Conservation (phyloP, 495 filamentous ascomycete species). For the Neurospora sp. region DNA sequence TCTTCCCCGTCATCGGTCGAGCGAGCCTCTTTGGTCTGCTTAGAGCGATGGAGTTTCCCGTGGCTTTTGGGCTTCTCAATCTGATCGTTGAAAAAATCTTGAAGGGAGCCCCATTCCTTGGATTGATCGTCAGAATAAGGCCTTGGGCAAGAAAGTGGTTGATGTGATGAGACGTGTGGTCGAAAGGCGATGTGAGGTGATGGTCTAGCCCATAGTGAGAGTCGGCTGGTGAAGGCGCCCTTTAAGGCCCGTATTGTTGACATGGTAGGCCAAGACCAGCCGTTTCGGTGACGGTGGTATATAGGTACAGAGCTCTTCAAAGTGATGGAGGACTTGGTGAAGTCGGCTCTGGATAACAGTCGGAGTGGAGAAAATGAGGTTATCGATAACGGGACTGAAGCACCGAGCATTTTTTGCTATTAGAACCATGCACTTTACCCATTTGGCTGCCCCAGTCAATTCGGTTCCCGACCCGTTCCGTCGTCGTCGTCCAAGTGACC, state of each 20-base stretch:
- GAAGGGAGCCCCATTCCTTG: not conserved
- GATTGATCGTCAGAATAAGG: not conserved
- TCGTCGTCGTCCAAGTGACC: not conserved
- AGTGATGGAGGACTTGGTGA: not conserved
- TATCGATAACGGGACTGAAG: not conserved
- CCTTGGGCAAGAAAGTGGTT: not conserved
- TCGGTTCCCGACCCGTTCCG: not conserved
- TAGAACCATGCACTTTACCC: not conserved
- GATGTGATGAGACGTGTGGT: not conserved
- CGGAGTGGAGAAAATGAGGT: not conserved
- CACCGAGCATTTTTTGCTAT: not conserved
- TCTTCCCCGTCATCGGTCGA: not conserved
- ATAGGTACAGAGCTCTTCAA: not conserved
- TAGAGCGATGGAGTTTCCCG: not conserved
- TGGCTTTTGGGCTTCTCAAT: not conserved
- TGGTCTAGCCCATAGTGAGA: not conserved
- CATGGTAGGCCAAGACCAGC: not conserved
- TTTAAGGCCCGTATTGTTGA: not conserved
- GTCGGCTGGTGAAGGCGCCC: not conserved
- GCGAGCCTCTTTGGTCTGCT: not conserved
- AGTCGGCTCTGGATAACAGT: not conserved
- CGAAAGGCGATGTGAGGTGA: not conserved
- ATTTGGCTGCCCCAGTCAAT: not conserved
- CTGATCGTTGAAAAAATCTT: not conserved
- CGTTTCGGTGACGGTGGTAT: not conserved